Evolutionary conservation across 2,329 filamentous ascomycete genomes (phyloP), one percentile per base, ranked within the genome.

Genomic region (Epichloe brachyelytri): DNA sequence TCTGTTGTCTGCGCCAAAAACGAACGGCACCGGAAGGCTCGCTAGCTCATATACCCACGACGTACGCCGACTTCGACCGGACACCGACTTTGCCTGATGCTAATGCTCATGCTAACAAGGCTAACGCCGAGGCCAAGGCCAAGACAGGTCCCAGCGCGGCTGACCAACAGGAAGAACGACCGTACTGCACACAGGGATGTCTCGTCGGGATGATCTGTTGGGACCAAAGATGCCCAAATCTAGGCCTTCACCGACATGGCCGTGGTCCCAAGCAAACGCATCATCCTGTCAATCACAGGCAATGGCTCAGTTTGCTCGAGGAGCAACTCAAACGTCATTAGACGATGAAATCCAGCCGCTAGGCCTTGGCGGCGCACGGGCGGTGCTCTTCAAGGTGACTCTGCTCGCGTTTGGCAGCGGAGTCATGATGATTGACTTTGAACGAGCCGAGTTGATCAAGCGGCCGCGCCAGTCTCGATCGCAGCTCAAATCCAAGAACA

Each of bases 321-420:
- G 46, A 63, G 44, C 63, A 70, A 55, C 58, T 70, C 1, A 2
- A 55, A 8, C 48, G 4, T 60, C 59, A 11, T 46, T 67, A 1
- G 67, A 66, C 37, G 50, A 61, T 33, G 62, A 66, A 2, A 62
- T 67, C 22, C 50, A 53, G 1, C 56, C 48, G 10, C 51, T 71
- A 0, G 53, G 57, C 8, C 19, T 58, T n/a, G 51, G 58, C 30
- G 66, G 71, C 5, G 56, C 68, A 1, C 62, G 65, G 8, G 22
- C 1, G 64, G 69, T 15, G 67, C 57, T 73, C 5, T 74, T 75
- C 55, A 59, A 63, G 50, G 57, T 74, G 4, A 69, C 65, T 8
- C 61, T 75, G 39, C 56, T 66, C 22, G 58, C 53, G 2, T 65
- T 72, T 54, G 64, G 69, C 53, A 50, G 53, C 5, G 34, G 55